Evolutionary conservation across 2,329 filamentous ascomycete species (phyloP), one percentile per base, ranked within the genome.

Genomic region (Penicillium sp.): DNA sequence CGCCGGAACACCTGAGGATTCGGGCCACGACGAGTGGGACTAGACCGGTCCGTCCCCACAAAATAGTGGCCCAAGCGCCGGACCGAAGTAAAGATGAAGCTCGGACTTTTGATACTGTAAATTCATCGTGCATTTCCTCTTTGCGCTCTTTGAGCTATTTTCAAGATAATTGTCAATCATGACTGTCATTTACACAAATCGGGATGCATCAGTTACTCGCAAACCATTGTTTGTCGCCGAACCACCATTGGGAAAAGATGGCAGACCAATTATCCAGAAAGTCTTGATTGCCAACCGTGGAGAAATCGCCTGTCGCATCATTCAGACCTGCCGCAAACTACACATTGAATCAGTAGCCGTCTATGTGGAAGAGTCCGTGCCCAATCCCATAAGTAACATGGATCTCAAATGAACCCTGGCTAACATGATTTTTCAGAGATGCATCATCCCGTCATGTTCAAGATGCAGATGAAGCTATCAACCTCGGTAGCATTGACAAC

Each of bases 381-480:
- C 16, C 2, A 16, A 6, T 5, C 5, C 5, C n/a, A 6, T 29
- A 43, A 8, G 27, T n/a, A 5, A 22, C 27, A n/a, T 22, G 13
- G 3, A 18, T n/a, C 38, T 9, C 10, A 21, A 4, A 6, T n/a
- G 13, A n/a, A 36, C n/a, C 34, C n/a, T 6, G 10, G 4, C 29
- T 48, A 16, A 41, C 10, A 13, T n/a, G 6, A 24, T 1, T 49
- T 14, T 3, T 21, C 27, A 70, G 66, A 48, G 69, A 73, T 56
- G 46, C 60, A 7, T 54, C 55, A 3, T 70, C 69, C 3, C 62
- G 48, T 0, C 68, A 74, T 55, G 59, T 72, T 45, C 38, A 10
- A 8, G 62, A 66, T n/a, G 71, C 72, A 16, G 68, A 73, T 40
- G 68, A 72, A 54, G 62, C 69, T 14, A 57, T 72, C 21, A 50